A percentile compares a stretch with the other conserved stretches of the same genome.
phyloP scores from a whole-genome alignment of 106 monocot genomes.

The Allium sativum region DNA sequence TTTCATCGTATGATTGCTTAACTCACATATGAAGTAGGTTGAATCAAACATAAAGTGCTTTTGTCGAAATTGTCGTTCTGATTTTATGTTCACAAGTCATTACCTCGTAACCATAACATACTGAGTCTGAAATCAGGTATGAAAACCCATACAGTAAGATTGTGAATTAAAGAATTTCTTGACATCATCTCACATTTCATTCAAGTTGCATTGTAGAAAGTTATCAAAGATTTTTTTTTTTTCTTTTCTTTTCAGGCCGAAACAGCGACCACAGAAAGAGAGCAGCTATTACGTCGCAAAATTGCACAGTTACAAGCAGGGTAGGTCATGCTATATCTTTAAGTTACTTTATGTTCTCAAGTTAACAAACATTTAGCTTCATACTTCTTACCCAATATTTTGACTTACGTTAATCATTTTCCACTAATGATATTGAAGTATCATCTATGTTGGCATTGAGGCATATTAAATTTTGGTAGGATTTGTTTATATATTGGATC shows the following conservation, averaged over 20 bases:
- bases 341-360: not conserved
- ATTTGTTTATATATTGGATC: too few species aligned
- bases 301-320: slow-evolving; percentile 79
- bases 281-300: slow-evolving; percentile 58
- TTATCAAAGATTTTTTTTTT: not conserved
- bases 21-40: too few species aligned
- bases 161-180: too few species aligned
- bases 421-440: not conserved
- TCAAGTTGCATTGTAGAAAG: not conserved
- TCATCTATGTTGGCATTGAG: not conserved
- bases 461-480: too few species aligned
- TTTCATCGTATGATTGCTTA: too few species aligned
- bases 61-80: too few species aligned
- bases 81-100: too few species aligned
- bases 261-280: slow-evolving; percentile 52
- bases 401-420: not conserved
- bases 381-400: not conserved
- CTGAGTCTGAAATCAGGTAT: too few species aligned
- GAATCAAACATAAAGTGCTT: too few species aligned
- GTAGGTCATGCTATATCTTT: slow-evolving; percentile 17
- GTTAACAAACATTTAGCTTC: not conserved
- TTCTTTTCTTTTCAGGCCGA: slow-evolving; percentile 22
- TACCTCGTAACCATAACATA: too few species aligned
- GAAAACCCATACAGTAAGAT: too few species aligned
- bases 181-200: not conserved